Percentiles rank a stretch among this genome's conserved stretches.
These are phyloP conservation scores for Salix koriyanagi DNA, from an alignment of 345 rosid species.

Conservation along the genomic window DNA sequence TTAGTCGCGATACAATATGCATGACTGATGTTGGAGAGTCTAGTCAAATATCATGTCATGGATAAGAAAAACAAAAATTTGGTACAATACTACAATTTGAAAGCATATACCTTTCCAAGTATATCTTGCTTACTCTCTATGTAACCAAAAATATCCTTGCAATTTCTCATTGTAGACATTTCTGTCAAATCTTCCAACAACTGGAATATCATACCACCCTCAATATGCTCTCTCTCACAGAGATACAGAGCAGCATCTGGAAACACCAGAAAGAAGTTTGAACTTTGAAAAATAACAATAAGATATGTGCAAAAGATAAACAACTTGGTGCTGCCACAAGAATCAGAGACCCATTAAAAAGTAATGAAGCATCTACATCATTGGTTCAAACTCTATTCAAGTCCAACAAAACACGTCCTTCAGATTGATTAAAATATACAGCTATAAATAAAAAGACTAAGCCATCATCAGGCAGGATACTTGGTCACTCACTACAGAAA, in stretches of 20 bases:
- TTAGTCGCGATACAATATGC: slow-evolving; percentile 2
- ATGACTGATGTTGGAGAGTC: slow-evolving; percentile 2
- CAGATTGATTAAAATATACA: not conserved
- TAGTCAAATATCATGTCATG: not conserved
- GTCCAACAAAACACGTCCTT: not conserved
- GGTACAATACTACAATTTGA: not conserved
- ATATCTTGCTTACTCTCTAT: slow-evolving; percentile 92
- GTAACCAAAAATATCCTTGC: slow-evolving; percentile 87
- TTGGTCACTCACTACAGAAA: not conserved
- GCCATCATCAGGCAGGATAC: not conserved
- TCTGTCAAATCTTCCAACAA: slow-evolving; percentile 94
- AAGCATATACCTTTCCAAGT: slow-evolving; percentile 68
- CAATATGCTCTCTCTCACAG: slow-evolving; percentile 95
- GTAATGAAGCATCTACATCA: not conserved
- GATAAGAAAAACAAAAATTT: not conserved
- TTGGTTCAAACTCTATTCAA: not conserved
- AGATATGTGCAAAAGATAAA: not conserved
- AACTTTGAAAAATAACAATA: not conserved
- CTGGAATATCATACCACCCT: slow-evolving; percentile 99
- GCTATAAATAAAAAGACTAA: not conserved
- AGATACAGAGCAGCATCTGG: slow-evolving; percentile 86
- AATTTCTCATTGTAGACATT: slow-evolving; percentile 95
- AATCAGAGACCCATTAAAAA: not conserved
- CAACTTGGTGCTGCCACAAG: not conserved
- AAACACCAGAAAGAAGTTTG: slow-evolving; percentile 2